Evolutionary conservation across 345 rosid species (phyloP).

Genomic region (Citrus sinensis): DNA sequence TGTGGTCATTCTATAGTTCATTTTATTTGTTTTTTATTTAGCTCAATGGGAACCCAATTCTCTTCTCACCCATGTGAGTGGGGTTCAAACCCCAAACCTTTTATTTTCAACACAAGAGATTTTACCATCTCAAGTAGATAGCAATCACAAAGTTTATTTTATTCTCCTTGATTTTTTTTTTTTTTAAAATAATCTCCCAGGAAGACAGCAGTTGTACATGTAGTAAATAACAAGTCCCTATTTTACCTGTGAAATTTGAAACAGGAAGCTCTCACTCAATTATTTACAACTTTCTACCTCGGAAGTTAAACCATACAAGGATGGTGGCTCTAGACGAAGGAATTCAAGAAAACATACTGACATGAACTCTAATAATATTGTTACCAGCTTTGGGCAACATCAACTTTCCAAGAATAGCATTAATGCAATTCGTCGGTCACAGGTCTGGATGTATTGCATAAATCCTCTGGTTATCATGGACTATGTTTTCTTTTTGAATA

Average conservation of each 20-base stretch:
- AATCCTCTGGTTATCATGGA: constrained; percentile 3
- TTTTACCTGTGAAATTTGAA: constrained; percentile 20
- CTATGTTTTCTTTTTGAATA: background rate
- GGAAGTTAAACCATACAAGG: constrained; percentile 48
- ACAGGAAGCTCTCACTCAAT: constrained; percentile 83
- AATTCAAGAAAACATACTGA: constrained; percentile 56
- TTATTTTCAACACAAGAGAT: no score
- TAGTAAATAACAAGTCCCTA: constrained; percentile 12
- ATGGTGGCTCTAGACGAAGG: constrained; percentile 59
- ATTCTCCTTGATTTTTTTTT: background rate
- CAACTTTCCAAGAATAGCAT: constrained; percentile 78
- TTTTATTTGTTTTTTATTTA: background rate
- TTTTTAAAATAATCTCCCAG: background rate
- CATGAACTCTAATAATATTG: constrained; percentile 24
- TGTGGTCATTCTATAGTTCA: background rate
- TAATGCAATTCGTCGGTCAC: constrained; percentile 74
- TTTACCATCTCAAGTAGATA: no score
- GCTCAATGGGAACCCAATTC: background rate
- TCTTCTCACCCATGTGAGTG: no score
- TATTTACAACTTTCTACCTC: constrained; percentile 68
- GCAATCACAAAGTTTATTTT: background rate
- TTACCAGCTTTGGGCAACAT: constrained; percentile 43
- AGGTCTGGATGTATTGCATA: constrained; percentile 35
- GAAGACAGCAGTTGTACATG: background rate
- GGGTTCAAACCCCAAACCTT: no score